Conservation (phyloP, 2,329 filamentous ascomycete genomes). For the Fusarium oligoseptatum region DNA sequence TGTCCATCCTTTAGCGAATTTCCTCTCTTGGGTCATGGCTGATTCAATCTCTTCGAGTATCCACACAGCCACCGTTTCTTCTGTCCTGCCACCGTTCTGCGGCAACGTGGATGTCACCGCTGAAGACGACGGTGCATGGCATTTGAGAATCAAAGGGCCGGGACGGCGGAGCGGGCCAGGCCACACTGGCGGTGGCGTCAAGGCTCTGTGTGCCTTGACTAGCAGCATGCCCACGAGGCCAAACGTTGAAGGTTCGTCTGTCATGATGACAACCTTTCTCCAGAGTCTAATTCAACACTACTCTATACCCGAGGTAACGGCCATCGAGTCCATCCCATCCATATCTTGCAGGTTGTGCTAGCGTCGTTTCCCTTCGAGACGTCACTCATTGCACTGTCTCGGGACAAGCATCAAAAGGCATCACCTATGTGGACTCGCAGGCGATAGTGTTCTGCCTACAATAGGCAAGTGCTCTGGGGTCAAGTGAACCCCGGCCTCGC, state of each 20-base stretch:
- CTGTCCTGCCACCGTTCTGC: constrained; percentile 19
- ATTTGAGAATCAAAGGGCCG: constrained; percentile 8
- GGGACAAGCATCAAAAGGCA: background rate
- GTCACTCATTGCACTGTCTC: background rate
- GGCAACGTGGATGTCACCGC: constrained; percentile 11
- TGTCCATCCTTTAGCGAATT: background rate
- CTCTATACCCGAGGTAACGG: background rate
- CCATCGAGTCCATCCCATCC: background rate
- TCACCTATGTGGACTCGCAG: background rate
- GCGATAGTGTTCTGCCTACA: background rate
- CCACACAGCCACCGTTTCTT: constrained; percentile 22
- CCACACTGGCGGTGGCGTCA: constrained; percentile 27
- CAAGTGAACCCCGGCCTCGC: background rate
- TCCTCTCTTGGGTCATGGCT: background rate
- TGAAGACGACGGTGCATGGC: constrained; percentile 12
- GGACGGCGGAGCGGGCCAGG: constrained; percentile 29
- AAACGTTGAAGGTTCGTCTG: constrained; percentile 5
- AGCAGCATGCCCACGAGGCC: background rate
- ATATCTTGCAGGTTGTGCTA: background rate
- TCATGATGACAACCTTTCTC: background rate
- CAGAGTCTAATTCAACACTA: background rate
- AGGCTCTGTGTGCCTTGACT: constrained; percentile 22
- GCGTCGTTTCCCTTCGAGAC: background rate
- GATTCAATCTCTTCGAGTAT: background rate
- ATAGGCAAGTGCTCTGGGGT: background rate